These are phyloP conservation scores for Pestalotiopsis sp. DNA, from an alignment of 2,329 filamentous ascomycete genomes.

Conservation along the genomic window DNA sequence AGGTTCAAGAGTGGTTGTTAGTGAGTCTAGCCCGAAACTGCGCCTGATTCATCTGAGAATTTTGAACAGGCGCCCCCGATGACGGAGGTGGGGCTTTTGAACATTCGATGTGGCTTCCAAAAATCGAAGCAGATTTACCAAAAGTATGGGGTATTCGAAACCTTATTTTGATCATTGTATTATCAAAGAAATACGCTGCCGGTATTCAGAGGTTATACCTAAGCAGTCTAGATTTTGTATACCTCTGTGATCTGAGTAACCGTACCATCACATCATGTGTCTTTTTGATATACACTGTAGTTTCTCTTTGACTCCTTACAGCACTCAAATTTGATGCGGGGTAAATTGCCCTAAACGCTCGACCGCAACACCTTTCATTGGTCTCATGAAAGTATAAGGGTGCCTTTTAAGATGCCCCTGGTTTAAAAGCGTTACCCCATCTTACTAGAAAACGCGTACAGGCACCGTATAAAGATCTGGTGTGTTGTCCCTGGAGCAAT, in stretches of 20 bases:
- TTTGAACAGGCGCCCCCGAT: conserved; percentile 8
- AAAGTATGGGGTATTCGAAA: not conserved
- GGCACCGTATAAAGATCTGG: not conserved
- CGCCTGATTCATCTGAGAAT: conserved; percentile 8
- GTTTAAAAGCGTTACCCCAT: not conserved
- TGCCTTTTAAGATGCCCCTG: not conserved
- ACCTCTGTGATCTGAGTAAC: not conserved
- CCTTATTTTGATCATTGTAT: not conserved
- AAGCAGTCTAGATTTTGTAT: no score
- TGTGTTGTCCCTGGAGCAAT: not conserved
- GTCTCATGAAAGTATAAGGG: not conserved
- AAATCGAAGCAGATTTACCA: not conserved
- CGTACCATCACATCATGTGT: not conserved
- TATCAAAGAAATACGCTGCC: not conserved
- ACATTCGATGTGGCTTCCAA: not conserved
- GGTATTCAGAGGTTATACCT: no score
- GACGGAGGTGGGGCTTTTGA: conserved; percentile 11
- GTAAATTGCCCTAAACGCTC: not conserved
- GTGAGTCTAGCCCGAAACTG: not conserved
- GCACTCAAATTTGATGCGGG: not conserved
- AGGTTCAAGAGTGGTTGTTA: not conserved
- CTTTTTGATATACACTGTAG: not conserved
- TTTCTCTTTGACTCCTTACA: not conserved
- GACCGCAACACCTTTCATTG: not conserved
- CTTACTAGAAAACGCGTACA: not conserved